Evolutionary conservation across 495 filamentous ascomycete genomes (phyloP), one percentile per base, ranked within the genome.

Genomic region (Tetracladium setigerum): DNA sequence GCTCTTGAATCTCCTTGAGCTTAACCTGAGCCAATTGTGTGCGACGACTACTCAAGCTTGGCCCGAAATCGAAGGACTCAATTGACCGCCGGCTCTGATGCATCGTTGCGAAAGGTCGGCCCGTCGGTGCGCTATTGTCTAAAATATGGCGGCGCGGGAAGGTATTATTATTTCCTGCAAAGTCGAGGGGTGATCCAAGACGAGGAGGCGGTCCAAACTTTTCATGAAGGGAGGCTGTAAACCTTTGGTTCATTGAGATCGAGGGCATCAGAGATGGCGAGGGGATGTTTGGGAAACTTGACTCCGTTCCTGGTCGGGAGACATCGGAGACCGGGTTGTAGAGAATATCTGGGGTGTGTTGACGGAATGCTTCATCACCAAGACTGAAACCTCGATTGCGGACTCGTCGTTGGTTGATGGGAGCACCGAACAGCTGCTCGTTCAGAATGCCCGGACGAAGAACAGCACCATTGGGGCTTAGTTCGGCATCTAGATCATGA

Each of bases 331-430:
- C 14, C 19, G 10, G n/a, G 9, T n/a, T 19, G 27, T 10, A 33
- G 31, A 43, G 42, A 32, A 44, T 30, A 5, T 30, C 46, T 24
- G 43, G 39, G 35, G 22, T 30, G 4, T 37, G 42, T 32, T 46
- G 27, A 14, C 45, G 38, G n/a, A 60, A 44, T 13, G 44, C 55
- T 35, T 59, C 58, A 42, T 71, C 79, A n/a, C 73, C 64, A 31
- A 82, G 71, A 18, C 76, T 80, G 41, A 83, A 85, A 7, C 79
- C 81, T 6, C 83, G 69, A 31, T 72, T 69, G 19, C 57, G 47
- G 14, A 74, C 65, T 14, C 68, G 69, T 35, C 69, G 67, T 7
- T 55, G 61, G 24, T 67, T 65, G 11, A 63, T 50, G 4, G 63
- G 58, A 2, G 63, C 59, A 11, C 67, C 66, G 43, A 75, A 72